A percentile compares a stretch with the other conserved stretches of the same genome.
These are phyloP conservation scores for Pseudovirgaria hyperparasitica DNA, from an alignment of 2,329 filamentous ascomycete species.

Conservation along the genomic window DNA sequence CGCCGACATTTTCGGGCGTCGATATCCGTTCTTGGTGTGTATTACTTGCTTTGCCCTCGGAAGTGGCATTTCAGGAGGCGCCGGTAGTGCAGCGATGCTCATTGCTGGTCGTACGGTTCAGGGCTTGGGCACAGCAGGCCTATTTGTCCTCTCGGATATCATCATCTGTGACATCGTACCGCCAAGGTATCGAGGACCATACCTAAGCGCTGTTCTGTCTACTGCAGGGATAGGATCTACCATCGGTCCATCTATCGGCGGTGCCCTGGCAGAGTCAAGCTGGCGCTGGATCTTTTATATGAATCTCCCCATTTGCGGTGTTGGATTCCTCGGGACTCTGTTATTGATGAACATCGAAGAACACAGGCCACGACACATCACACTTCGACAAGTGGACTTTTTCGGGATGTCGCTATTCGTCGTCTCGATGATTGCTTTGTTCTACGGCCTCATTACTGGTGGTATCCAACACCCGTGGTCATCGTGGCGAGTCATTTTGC, in stretches of 20 bases:
- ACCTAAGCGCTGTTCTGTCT: constrained; percentile 9
- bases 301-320: constrained; percentile 12
- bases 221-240: constrained; percentile 5
- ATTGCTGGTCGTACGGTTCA: constrained; percentile 42
- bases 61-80: constrained; percentile 37
- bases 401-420: constrained; percentile 30
- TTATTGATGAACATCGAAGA: constrained; percentile 7
- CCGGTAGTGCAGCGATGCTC: constrained; percentile 30
- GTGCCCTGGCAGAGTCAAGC: constrained; percentile 10
- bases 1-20: constrained; percentile 30
- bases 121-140: constrained; percentile 33
- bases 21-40: constrained; percentile 14
- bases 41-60: constrained; percentile 37
- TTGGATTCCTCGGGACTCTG: constrained; percentile 8
- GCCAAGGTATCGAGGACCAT: constrained; percentile 29
- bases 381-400: constrained; percentile 19
- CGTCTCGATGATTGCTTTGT: constrained; percentile 19
- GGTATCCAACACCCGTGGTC: constrained; percentile 30
- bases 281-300: constrained; percentile 34
- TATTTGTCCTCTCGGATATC: constrained; percentile 29
- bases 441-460: constrained; percentile 30
- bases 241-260: constrained; percentile 10
- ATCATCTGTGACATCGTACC: constrained; percentile 37
- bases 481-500: constrained; percentile 25
- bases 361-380: constrained; percentile 2